Conservation (phyloP, 2,329 filamentous ascomycete genomes). For the Stagonosporopsis cucurbitacearum region DNA sequence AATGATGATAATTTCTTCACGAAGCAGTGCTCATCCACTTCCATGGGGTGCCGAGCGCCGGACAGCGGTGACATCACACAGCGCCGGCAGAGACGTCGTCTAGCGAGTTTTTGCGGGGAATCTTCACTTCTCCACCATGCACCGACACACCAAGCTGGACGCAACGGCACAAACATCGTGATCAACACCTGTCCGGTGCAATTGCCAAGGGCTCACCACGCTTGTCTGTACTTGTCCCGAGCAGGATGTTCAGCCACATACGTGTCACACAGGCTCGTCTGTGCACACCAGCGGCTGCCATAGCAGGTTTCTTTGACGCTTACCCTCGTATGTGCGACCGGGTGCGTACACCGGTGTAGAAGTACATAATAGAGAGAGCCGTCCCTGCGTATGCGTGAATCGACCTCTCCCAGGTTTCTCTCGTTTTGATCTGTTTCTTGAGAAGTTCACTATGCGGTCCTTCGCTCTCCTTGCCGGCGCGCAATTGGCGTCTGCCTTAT, state of each 20-base stretch:
- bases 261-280: slow-evolving; percentile 21
- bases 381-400: not conserved
- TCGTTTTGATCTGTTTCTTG: slow-evolving; percentile 8
- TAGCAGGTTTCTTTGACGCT: slow-evolving; percentile 27
- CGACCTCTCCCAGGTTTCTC: not conserved
- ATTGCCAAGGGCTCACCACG: slow-evolving; percentile 16
- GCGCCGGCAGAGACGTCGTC: slow-evolving; percentile 9
- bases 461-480: slow-evolving; percentile 24
- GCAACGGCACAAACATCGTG: slow-evolving; percentile 11
- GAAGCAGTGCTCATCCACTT: not conserved
- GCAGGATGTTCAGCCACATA: slow-evolving; percentile 30
- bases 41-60: not conserved
- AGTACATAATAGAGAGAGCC: slow-evolving; percentile 8
- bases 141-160: slow-evolving; percentile 4
- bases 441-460: slow-evolving; percentile 20
- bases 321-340: slow-evolving; percentile 9
- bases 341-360: slow-evolving; percentile 8
- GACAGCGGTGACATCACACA: slow-evolving; percentile 27
- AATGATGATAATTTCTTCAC: not conserved
- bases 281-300: slow-evolving; percentile 16
- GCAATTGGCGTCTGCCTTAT: slow-evolving; percentile 55
- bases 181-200: slow-evolving; percentile 8
- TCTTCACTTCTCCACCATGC: slow-evolving; percentile 9
- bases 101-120: slow-evolving; percentile 15
- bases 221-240: slow-evolving; percentile 2